Percentiles rank a stretch among this genome's conserved stretches.
Evolutionary conservation across 192 early-diverging fungal species (phyloP).

Genomic region (Umbelopsis isabellina): DNA sequence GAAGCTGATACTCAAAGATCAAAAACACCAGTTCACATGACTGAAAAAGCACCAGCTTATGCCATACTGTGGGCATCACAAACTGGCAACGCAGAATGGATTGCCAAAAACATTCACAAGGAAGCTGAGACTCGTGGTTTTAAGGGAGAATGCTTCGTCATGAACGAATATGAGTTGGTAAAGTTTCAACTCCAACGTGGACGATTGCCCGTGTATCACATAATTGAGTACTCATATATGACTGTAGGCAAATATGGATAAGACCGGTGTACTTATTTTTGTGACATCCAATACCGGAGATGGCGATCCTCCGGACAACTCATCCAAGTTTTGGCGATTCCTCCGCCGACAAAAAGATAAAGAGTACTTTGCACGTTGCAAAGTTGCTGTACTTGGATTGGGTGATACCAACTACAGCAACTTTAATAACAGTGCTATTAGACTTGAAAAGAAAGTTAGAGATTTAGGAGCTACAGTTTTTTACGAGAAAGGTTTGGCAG

Average conservation of each 20-base stretch:
- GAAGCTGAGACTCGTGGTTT: conserved; percentile 78
- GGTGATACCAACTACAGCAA: conserved; percentile 96
- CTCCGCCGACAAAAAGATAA: conserved; percentile 74
- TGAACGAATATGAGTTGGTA: conserved; percentile 79
- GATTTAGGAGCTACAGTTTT: conserved; percentile 78
- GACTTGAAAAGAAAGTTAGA: conserved; percentile 75
- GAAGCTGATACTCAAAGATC: neutral
- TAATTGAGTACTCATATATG: neutral
- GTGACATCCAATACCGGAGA: conserved; percentile 93
- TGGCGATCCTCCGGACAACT: conserved; percentile 96
- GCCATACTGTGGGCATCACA: conserved; percentile 84
- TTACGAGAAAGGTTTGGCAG: conserved; percentile 80
- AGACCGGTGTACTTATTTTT: conserved; percentile 67
- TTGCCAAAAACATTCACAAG: conserved; percentile 80
- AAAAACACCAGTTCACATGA: neutral
- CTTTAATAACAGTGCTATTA: conserved; percentile 85
- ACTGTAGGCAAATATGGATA: conserved; percentile 49
- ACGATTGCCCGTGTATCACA: neutral
- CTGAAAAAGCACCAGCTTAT: conserved; percentile 27
- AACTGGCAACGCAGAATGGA: conserved; percentile 95
- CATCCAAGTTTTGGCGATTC: conserved; percentile 86
- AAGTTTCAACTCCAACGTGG: neutral
- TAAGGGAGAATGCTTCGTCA: conserved; percentile 57
- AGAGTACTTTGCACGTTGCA: conserved; percentile 55
- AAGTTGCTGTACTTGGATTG: conserved; percentile 63